These are phyloP conservation scores for Oldenlandia corymbosa DNA, from an alignment of 257 asterid genomes.

Conservation along the genomic window DNA sequence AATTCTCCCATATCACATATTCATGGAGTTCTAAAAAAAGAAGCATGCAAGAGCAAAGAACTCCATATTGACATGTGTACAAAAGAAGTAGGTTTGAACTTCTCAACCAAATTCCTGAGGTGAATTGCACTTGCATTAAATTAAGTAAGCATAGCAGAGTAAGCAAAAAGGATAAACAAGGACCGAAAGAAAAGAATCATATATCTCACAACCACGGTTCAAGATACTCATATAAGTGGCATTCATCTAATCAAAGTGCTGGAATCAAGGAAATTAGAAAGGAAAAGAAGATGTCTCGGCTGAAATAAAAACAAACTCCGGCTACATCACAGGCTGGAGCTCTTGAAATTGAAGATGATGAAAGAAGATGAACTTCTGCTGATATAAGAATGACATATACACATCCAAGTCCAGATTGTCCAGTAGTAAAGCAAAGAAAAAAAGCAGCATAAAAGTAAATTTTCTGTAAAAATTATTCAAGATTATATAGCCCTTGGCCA, in stretches of 20 bases:
- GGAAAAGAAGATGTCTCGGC: conserved; percentile 23
- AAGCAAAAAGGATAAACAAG: conserved; percentile 17
- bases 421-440: neutral
- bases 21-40: conserved; percentile 15
- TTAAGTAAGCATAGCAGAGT: conserved; percentile 34
- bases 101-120: conserved; percentile 21
- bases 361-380: conserved; percentile 11
- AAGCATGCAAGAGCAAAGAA: conserved; percentile 34
- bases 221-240: conserved; percentile 23
- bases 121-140: conserved; percentile 34
- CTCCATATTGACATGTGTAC: conserved; percentile 43
- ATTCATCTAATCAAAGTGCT: conserved; percentile 16
- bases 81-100: conserved; percentile 28
- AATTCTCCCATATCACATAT: conserved; percentile 13
- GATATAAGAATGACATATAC: neutral
- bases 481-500: neutral
- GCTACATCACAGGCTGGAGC: conserved; percentile 52
- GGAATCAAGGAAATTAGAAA: conserved; percentile 13
- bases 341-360: conserved; percentile 24
- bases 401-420: too few relatives aligned
- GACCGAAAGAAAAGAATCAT: conserved; percentile 19
- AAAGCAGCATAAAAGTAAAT: too few relatives aligned
- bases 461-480: neutral
- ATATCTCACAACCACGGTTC: conserved; percentile 13
- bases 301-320: conserved; percentile 46